phyloP scores from a whole-genome alignment of 2,329 filamentous ascomycete genomes.

The Rhytidhysteron rufulum region DNA sequence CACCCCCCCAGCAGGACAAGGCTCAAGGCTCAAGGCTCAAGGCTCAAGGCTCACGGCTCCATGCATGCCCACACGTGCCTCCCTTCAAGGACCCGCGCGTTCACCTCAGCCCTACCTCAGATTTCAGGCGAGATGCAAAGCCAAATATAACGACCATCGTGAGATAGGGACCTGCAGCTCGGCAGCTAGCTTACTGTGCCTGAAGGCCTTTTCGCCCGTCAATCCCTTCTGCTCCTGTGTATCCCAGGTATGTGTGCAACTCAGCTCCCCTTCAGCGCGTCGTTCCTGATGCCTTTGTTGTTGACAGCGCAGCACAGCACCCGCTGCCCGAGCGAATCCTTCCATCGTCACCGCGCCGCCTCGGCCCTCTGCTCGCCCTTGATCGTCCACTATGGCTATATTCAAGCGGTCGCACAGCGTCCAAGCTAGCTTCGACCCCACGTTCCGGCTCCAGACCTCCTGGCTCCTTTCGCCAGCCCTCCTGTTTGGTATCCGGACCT shows the following conservation, averaged over 20 bases:
- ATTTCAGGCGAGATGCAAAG: not conserved
- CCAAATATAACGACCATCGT: not conserved
- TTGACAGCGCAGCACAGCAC: no score
- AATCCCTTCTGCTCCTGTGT: no score
- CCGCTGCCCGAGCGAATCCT: no score
- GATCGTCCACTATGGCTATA: constrained; percentile 19
- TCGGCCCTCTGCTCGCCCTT: not conserved
- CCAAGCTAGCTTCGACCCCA: constrained; percentile 38
- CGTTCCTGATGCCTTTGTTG: no score
- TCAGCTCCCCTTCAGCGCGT: no score
- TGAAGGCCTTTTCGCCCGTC: no score
- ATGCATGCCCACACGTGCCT: not conserved
- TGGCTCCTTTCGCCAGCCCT: constrained; percentile 69
- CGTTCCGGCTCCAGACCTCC: constrained; percentile 71
- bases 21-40: no score
- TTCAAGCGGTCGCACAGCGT: constrained; percentile 17
- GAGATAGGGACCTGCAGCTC: not conserved
- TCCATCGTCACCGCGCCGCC: no score
- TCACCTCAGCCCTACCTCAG: not conserved
- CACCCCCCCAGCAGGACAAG: no score
- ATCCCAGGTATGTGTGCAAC: no score
- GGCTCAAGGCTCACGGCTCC: not conserved
- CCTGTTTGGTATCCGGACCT: constrained; percentile 56
- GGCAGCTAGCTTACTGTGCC: no score
- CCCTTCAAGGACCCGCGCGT: not conserved